Evolutionary conservation across 495 filamentous ascomycete species (phyloP), one percentile per base, ranked within the genome.

Genomic region (Cladorrhinum samala): DNA sequence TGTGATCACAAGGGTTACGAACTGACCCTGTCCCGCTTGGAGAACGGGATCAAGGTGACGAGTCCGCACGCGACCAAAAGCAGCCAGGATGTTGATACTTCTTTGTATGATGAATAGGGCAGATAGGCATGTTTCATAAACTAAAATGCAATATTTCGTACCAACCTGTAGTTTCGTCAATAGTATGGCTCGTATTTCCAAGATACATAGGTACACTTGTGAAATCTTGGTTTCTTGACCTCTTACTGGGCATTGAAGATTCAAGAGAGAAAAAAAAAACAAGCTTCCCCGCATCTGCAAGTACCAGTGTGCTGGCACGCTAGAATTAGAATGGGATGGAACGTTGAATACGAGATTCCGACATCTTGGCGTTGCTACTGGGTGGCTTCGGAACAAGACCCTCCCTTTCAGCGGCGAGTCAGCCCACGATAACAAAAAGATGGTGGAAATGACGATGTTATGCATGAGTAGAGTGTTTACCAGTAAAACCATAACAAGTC

Each of bases 11-110:
- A 69, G 61, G 55, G 52, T 11, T 68, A 65, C 25, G 58, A 53
- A 27, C 56, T 72, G 60, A 68, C 55, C 19, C 52, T 72, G 46
- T 38, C 56, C 40, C 50, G 66, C 44, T 45, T 67, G 46, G 70
- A 71, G 49, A 67, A 59, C 43, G 69, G 64, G 14, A 69, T 72
- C 49, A 61, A 53, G 54, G 62, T 67, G 14, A 69, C 66, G 9
- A 63, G 55, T 30, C 66, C 66, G 27, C 66, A 69, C 53, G 61
- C 62, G 13, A 55, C 16, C n/a, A 69, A 65, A 46, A 21, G 23
- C 18, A 36, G 23, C 24, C 40, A 16, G 9, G 55, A 49, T 23
- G 21, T 38, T 7, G 55, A 65, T 36, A 60, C 53, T 3, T 66
- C 60, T 20, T 42, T 61, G 13, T 61, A 61, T 42, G 63, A 59